Evolutionary conservation across 2,329 filamentous ascomycete species (phyloP).

Genomic region (Phialophora chinensis): DNA sequence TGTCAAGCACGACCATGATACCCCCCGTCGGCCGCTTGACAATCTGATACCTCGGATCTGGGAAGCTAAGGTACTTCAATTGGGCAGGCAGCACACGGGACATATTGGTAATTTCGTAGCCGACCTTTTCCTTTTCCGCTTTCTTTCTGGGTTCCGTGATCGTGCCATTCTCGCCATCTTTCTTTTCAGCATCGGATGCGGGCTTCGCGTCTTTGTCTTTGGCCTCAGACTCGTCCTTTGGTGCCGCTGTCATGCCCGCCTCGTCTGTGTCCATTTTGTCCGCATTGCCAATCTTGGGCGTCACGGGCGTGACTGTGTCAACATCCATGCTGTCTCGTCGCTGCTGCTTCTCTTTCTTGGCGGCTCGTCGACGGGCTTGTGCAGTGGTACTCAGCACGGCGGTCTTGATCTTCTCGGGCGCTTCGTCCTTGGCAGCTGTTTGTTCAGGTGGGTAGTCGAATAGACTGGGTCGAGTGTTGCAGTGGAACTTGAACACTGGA

Average conservation of each 20-base stretch:
- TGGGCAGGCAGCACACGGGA: conserved; percentile 89
- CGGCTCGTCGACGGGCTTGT: conserved; percentile 91
- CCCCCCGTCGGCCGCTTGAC: conserved; percentile 95
- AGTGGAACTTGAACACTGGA: conserved; percentile 93
- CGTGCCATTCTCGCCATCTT: conserved; percentile 50
- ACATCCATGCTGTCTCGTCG: conserved; percentile 94
- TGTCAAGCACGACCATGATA: conserved; percentile 88
- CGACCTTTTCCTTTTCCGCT: conserved; percentile 92
- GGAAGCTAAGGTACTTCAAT: conserved; percentile 94
- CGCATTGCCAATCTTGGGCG: conserved; percentile 65
- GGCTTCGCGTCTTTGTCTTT: conserved; percentile 68
- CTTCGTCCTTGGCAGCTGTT: conserved; percentile 92
- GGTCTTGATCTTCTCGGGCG: conserved; percentile 90
- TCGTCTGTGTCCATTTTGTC: conserved; percentile 79
- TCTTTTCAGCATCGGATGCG: conserved; percentile 64
- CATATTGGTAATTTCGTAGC: conserved; percentile 97
- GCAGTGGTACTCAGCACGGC: conserved; percentile 96
- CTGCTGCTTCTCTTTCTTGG: conserved; percentile 90
- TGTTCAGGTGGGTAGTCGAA: conserved; percentile 98
- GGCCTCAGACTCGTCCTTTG: conserved; percentile 51
- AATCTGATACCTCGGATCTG: conserved; percentile 86
- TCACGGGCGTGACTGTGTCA: conserved; percentile 73
- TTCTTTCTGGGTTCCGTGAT: conserved; percentile 78
- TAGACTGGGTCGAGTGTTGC: conserved; percentile 88
- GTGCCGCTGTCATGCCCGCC: conserved; percentile 23